These are phyloP conservation scores for Halenospora varia DNA, from an alignment of 495 filamentous ascomycete species.

Conservation along the genomic window DNA sequence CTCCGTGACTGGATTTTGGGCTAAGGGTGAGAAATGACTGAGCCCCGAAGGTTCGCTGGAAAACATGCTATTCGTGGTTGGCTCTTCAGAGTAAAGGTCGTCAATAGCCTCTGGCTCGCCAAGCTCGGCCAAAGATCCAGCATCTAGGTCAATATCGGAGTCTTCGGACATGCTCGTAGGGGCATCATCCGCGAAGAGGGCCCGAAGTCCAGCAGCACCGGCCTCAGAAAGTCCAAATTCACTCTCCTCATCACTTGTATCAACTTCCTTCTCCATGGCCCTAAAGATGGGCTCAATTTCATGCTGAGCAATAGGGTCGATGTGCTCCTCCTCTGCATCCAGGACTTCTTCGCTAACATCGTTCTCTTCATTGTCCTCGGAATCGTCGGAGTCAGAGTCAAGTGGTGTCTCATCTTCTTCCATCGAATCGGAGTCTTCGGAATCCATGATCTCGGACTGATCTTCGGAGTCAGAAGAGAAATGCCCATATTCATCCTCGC, in stretches of 20 bases:
- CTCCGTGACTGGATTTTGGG: too few relatives aligned
- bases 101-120: neutral
- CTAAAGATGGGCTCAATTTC: neutral
- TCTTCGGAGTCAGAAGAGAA: conserved; percentile 25
- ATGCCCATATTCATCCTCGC: conserved; percentile 28
- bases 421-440: neutral
- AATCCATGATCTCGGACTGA: conserved; percentile 7
- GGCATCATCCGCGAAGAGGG: conserved; percentile 9
- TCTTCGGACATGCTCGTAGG: neutral
- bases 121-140: neutral
- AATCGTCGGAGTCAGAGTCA: conserved; percentile 22
- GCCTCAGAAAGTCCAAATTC: conserved; percentile 23
- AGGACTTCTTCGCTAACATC: neutral
- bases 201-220: conserved; percentile 18
- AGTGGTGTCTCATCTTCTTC: conserved; percentile 5
- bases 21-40: too few relatives aligned
- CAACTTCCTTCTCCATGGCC: conserved; percentile 16
- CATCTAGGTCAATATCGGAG: neutral
- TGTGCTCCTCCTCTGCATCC: neutral
- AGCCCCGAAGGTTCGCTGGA: neutral
- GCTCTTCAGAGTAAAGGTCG: neutral
- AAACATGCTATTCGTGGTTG: neutral
- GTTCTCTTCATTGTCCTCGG: conserved; percentile 22
- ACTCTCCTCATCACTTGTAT: conserved; percentile 16
- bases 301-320: neutral